These are phyloP conservation scores for Stephania japonica DNA, from an alignment of 164 flowering plant species.

Conservation along the genomic window DNA sequence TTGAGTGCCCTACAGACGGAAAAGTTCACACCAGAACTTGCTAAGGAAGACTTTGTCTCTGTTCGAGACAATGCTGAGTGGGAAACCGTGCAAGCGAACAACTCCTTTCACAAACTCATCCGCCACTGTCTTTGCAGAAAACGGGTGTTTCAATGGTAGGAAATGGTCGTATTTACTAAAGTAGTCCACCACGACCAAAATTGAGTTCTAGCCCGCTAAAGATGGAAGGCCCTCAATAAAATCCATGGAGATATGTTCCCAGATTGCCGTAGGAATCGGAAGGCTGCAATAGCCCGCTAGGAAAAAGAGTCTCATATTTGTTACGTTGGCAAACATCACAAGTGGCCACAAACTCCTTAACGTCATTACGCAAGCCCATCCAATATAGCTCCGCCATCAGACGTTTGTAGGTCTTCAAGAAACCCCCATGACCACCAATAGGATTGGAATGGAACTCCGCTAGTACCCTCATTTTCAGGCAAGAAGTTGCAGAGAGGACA, in stretches of 20 bases:
- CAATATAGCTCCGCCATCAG: no score
- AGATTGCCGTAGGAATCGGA: no score
- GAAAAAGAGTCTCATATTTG: background rate
- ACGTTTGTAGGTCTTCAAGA: background rate
- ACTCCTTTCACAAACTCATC: background rate
- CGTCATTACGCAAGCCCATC: background rate
- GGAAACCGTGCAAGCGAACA: background rate
- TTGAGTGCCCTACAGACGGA: background rate
- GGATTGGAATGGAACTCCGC: background rate
- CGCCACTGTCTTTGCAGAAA: background rate
- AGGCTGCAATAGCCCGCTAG: background rate
- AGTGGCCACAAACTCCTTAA: background rate
- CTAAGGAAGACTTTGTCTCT: no score
- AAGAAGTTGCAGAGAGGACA: no score
- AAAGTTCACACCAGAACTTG: background rate
- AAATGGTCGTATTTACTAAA: background rate
- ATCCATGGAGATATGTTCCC: background rate
- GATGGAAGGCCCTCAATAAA: background rate
- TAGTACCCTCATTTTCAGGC: no score
- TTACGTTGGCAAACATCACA: background rate
- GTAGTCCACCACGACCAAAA: background rate
- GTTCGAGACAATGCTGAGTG: background rate
- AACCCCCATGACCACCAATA: no score
- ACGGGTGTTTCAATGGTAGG: background rate
- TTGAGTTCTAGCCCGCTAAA: background rate